A percentile compares a stretch with the other conserved stretches of the same genome.
phyloP scores from a whole-genome alignment of 2,329 filamentous ascomycete species.

The Phyllosticta capitalensis region DNA sequence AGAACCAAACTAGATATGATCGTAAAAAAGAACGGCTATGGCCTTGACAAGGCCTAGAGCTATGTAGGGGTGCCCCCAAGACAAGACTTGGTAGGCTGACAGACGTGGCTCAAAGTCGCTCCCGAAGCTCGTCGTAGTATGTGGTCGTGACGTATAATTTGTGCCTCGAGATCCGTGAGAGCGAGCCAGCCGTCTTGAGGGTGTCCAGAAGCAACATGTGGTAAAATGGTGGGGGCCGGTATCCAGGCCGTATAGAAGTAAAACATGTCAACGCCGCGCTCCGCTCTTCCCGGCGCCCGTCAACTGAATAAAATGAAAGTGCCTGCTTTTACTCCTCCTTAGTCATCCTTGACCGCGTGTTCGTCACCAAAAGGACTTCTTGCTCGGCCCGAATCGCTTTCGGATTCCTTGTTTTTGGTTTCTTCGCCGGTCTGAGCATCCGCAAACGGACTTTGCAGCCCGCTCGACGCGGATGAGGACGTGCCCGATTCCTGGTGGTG shows the following conservation, averaged over 20 bases:
- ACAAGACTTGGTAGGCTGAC: background rate
- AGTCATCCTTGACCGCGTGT: slow-evolving; percentile 7
- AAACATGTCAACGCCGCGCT: background rate
- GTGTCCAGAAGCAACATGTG: slow-evolving; percentile 7
- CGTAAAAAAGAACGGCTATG: background rate
- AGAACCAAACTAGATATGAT: background rate
- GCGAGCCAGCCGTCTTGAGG: slow-evolving; percentile 10
- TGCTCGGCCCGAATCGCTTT: slow-evolving; percentile 30
- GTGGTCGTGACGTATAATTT: slow-evolving; percentile 2
- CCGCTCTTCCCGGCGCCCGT: background rate
- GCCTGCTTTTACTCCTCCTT: background rate
- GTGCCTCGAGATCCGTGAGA: slow-evolving; percentile 4
- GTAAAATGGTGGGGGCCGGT: background rate
- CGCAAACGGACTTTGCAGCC: slow-evolving; percentile 26
- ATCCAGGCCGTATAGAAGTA: background rate
- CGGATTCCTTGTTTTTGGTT: slow-evolving; percentile 37
- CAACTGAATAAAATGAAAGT: background rate
- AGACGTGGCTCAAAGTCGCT: slow-evolving; percentile 4
- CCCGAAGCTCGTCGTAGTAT: slow-evolving; percentile 5
- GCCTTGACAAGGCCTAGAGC: background rate
- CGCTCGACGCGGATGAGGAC: slow-evolving; percentile 18
- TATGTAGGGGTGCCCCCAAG: slow-evolving; percentile 1
- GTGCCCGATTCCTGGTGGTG: slow-evolving; percentile 18
- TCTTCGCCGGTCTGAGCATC: slow-evolving; percentile 24
- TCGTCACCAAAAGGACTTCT: slow-evolving; percentile 22